Evolutionary conservation across 768 basidiomycete genomes (phyloP).

Genomic region (Suillus paluster): DNA sequence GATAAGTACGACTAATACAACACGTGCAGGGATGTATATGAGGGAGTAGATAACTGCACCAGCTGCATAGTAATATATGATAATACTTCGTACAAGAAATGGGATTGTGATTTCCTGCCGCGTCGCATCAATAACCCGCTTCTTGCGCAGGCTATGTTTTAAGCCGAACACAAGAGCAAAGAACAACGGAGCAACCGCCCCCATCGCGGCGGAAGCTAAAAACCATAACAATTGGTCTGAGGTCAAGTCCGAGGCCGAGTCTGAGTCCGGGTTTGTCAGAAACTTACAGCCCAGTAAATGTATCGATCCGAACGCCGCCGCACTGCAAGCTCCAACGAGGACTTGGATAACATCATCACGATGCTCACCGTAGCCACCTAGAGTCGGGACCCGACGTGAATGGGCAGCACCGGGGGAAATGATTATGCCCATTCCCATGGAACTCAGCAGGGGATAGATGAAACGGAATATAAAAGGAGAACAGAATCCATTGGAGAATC

Average conservation of each 20-base stretch:
- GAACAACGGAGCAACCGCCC: no score
- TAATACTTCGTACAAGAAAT: no score
- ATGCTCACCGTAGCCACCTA: not conserved
- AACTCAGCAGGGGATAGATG: not conserved
- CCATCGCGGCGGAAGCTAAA: slow-evolving; percentile 16
- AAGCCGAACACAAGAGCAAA: no score
- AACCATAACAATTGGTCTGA: slow-evolving; percentile 24
- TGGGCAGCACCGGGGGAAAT: not conserved
- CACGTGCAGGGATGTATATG: slow-evolving; percentile 18
- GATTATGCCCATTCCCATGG: not conserved
- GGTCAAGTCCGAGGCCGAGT: no score
- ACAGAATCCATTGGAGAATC: no score
- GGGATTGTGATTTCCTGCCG: no score
- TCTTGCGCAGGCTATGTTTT: no score
- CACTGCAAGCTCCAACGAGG: slow-evolving; percentile 7
- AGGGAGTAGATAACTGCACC: not conserved
- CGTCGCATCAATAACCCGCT: no score
- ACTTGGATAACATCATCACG: no score
- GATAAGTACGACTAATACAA: slow-evolving; percentile 11
- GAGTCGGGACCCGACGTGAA: not conserved
- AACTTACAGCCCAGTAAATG: slow-evolving; percentile 29
- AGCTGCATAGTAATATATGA: no score
- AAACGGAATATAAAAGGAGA: not conserved
- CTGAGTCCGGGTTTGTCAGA: no score
- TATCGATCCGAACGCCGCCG: slow-evolving; percentile 28